Evolutionary conservation across 768 basidiomycete species (phyloP).

Genomic region (Naganishia kalamii): DNA sequence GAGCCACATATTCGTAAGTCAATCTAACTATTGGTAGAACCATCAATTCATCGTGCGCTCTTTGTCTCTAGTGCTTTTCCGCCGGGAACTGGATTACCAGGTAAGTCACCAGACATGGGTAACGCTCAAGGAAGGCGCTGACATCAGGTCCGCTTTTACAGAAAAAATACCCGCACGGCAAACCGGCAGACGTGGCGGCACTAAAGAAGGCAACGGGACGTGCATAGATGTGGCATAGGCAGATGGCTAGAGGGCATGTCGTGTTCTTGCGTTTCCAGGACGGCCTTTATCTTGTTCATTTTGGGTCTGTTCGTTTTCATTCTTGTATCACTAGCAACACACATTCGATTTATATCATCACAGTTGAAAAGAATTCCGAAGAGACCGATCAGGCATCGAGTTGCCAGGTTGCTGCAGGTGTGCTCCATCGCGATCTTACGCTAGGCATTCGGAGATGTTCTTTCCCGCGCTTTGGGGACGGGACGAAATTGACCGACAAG

Average conservation of each 20-base stretch:
- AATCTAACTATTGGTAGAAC: background rate
- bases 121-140: no score
- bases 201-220: constrained; percentile 14
- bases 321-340: background rate
- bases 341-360: background rate
- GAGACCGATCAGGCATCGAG: background rate
- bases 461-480: background rate
- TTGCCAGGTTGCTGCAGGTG: background rate
- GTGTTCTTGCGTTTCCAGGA: no score
- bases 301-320: background rate
- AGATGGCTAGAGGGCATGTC: background rate
- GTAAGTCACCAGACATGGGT: background rate
- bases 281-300: background rate
- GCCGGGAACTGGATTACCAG: constrained; percentile 35
- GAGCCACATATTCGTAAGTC: constrained; percentile 47
- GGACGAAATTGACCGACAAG: no score
- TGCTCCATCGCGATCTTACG: background rate
- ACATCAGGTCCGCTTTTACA: background rate
- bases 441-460: background rate
- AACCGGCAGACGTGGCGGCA: constrained; percentile 20
- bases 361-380: no score
- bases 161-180: constrained; percentile 25
- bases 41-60: background rate
- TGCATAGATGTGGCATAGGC: background rate
- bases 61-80: constrained; percentile 38